Evolutionary conservation across 768 basidiomycete genomes (phyloP).

Genomic region (Mycena filopes): DNA sequence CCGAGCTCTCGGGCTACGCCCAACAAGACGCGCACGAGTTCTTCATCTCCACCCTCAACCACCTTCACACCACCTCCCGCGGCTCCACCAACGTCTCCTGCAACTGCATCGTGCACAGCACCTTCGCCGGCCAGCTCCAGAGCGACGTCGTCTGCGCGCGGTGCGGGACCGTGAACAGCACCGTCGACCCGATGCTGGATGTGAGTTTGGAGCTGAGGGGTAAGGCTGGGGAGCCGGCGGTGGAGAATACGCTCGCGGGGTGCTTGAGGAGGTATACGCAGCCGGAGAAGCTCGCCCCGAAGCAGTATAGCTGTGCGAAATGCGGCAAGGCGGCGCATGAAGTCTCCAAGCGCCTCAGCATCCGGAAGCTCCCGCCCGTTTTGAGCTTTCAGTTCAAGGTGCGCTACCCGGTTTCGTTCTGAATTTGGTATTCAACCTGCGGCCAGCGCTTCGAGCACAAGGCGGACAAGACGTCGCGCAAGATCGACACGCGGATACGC

Average conservation of each 20-base stretch:
- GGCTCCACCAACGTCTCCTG: constrained; percentile 83
- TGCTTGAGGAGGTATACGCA: constrained; percentile 89
- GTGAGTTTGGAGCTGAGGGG: constrained; percentile 85
- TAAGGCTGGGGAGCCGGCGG: constrained; percentile 55
- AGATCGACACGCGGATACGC: constrained; percentile 85
- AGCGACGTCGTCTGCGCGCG: constrained; percentile 91
- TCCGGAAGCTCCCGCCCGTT: constrained; percentile 87
- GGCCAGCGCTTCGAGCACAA: constrained; percentile 92
- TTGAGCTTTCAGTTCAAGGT: constrained; percentile 97
- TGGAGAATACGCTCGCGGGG: constrained; percentile 75
- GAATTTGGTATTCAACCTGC: neutral
- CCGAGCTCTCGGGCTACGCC: constrained; percentile 89
- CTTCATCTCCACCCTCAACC: constrained; percentile 85
- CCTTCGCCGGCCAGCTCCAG: constrained; percentile 87
- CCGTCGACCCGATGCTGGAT: constrained; percentile 91
- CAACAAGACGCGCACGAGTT: constrained; percentile 96
- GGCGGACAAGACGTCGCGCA: constrained; percentile 73
- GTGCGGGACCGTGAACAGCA: constrained; percentile 82
- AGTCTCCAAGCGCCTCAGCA: constrained; percentile 86
- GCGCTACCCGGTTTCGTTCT: too few relatives aligned
- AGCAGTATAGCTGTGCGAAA: constrained; percentile 86
- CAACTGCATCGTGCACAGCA: constrained; percentile 91
- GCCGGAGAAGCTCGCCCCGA: constrained; percentile 83
- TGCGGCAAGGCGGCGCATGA: constrained; percentile 80
- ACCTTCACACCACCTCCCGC: constrained; percentile 83